These are phyloP conservation scores for Leccinum boreale DNA, from an alignment of 768 basidiomycete genomes.

Conservation along the genomic window DNA sequence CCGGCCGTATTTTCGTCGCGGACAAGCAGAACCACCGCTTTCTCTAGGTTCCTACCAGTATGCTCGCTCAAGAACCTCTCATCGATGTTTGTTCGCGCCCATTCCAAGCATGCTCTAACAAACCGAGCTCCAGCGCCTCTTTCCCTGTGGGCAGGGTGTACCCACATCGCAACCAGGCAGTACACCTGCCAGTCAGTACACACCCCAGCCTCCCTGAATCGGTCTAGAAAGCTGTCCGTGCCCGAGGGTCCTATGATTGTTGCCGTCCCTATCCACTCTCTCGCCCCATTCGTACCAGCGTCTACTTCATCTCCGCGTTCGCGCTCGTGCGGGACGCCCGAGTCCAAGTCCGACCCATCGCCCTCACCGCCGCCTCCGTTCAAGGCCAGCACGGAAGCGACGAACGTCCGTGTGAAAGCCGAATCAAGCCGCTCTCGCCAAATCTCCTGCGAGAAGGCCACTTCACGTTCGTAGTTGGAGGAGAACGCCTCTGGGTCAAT, in stretches of 20 bases:
- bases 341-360: not conserved
- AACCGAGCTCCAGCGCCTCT: constrained; percentile 18
- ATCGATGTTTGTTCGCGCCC: constrained; percentile 21
- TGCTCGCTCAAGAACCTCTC: constrained; percentile 1
- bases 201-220: constrained; percentile 14
- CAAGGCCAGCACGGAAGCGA: constrained; percentile 3
- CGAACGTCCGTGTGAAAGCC: constrained; percentile 9
- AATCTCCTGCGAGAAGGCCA: constrained; percentile 16
- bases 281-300: not conserved
- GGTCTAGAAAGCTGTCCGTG: constrained; percentile 1
- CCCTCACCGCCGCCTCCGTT: not conserved
- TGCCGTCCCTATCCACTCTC: constrained; percentile 22
- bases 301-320: not conserved
- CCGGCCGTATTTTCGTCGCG: constrained; percentile 13
- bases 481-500: constrained; percentile 19
- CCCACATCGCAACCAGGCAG: constrained; percentile 25
- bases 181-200: constrained; percentile 20
- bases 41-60: constrained; percentile 4
- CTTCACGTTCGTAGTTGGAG: constrained; percentile 24
- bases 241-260: constrained; percentile 14
- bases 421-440: constrained; percentile 23
- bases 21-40: constrained; percentile 18
- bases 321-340: not conserved
- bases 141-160: constrained; percentile 26
- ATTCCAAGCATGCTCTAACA: constrained; percentile 20